These are phyloP conservation scores for Colletotrichum euphorbiae DNA, from an alignment of 2,329 filamentous ascomycete species.

Conservation along the genomic window DNA sequence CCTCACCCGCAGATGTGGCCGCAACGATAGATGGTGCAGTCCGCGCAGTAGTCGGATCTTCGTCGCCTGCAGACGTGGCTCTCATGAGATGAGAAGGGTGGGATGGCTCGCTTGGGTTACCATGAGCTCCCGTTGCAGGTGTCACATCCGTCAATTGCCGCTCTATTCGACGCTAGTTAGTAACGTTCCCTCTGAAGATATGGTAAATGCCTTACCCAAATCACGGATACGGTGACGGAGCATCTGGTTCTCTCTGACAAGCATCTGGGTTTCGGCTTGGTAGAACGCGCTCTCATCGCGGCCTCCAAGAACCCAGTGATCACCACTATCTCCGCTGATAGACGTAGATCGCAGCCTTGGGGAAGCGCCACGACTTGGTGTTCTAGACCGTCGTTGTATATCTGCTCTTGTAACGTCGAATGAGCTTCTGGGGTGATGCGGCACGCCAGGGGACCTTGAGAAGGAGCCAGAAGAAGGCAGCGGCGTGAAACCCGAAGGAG, in stretches of 20 bases:
- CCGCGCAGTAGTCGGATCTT: constrained; percentile 41
- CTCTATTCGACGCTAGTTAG: constrained; percentile 52
- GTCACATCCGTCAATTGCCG: constrained; percentile 62
- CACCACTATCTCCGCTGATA: constrained; percentile 69
- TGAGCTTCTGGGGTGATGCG: constrained; percentile 65
- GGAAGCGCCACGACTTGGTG: constrained; percentile 68
- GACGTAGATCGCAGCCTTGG: constrained; percentile 68
- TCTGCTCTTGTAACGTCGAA: constrained; percentile 69
- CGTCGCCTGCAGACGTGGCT: constrained; percentile 59
- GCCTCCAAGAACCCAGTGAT: constrained; percentile 69
- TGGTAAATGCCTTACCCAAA: constrained; percentile 64
- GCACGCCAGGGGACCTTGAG: constrained; percentile 63
- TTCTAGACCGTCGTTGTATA: constrained; percentile 67
- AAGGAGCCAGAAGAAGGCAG: constrained; percentile 56
- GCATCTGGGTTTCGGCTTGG: constrained; percentile 82
- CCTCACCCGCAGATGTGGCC: not conserved
- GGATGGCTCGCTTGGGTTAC: constrained; percentile 59
- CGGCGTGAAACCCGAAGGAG: constrained; percentile 44
- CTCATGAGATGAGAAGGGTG: constrained; percentile 61
- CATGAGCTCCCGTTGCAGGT: constrained; percentile 43
- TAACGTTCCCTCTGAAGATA: no score
- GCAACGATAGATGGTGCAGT: constrained; percentile 13
- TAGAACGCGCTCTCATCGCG: constrained; percentile 84
- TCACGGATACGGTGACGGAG: constrained; percentile 79
- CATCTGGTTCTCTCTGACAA: constrained; percentile 86